Evolutionary conservation across 148 eudicot genomes (phyloP).

Genomic region (Cornus suecica): DNA sequence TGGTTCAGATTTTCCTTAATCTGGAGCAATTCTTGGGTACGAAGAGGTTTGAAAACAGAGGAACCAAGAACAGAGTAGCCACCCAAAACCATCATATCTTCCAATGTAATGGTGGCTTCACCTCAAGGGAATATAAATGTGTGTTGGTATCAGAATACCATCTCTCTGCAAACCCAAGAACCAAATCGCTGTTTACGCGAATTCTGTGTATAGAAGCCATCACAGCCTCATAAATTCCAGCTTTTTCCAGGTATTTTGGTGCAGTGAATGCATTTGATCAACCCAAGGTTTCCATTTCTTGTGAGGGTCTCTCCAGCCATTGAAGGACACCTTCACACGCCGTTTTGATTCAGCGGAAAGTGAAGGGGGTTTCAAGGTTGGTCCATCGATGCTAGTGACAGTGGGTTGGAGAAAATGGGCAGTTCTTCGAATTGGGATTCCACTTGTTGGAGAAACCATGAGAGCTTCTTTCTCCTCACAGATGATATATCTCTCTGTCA

Average conservation of each 20-base stretch:
- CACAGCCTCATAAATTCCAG: slow-evolving; percentile 7
- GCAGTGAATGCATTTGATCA: background rate
- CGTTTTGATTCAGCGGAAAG: too few species aligned
- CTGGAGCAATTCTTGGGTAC: slow-evolving; percentile 2
- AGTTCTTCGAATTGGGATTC: slow-evolving; percentile 22
- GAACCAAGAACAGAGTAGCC: slow-evolving; percentile 43
- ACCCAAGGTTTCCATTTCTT: slow-evolving; percentile 11
- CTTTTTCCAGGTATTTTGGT: slow-evolving; percentile 7
- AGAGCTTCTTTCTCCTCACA: slow-evolving; percentile 25
- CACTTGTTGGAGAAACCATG: slow-evolving; percentile 25
- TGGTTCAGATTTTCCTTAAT: slow-evolving; percentile 22
- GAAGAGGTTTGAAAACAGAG: slow-evolving; percentile 14
- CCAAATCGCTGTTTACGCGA: background rate
- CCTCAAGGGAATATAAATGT: slow-evolving; percentile 49
- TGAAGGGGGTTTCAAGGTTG: too few species aligned
- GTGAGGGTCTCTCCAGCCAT: background rate
- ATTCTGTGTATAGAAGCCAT: slow-evolving; percentile 2
- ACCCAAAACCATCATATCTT: slow-evolving; percentile 40
- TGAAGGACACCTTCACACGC: background rate
- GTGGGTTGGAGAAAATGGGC: slow-evolving; percentile 44
- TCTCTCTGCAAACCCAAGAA: slow-evolving; percentile 11
- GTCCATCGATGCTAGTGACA: background rate
- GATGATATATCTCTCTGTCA: too few species aligned
- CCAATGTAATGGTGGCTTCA: slow-evolving; percentile 38
- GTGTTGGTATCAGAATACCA: slow-evolving; percentile 18